phyloP scores from a whole-genome alignment of 1,284 basidiomycete genomes.

The Trametes sp. region DNA sequence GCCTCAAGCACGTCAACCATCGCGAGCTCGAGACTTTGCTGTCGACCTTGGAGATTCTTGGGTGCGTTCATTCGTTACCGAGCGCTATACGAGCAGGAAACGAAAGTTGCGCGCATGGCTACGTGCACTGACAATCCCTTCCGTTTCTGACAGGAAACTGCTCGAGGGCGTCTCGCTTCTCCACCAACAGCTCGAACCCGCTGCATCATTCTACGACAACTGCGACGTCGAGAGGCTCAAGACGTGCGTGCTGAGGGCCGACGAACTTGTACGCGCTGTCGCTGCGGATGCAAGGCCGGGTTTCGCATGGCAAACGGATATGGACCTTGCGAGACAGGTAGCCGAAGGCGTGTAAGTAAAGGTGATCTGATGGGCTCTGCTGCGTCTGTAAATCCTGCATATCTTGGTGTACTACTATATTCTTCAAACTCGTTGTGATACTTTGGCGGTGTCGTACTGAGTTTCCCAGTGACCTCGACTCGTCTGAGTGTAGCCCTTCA shows the following conservation, averaged over 20 bases:
- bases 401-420: no score
- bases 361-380: background rate
- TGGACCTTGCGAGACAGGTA: background rate
- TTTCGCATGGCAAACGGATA: slow-evolving; percentile 8
- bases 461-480: no score
- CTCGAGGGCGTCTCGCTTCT: slow-evolving; percentile 11
- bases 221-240: slow-evolving; percentile 7
- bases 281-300: background rate
- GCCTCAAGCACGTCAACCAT: slow-evolving; percentile 40
- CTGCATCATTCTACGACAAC: background rate
- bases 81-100: background rate
- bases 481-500: no score
- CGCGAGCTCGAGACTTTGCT: slow-evolving; percentile 45
- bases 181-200: slow-evolving; percentile 6
- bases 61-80: slow-evolving; percentile 9
- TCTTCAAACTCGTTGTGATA: no score
- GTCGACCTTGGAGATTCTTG: slow-evolving; percentile 27
- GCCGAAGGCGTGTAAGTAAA: background rate
- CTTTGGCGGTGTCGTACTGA: no score
- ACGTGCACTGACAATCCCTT: background rate
- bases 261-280: background rate
- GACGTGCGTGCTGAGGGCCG: background rate
- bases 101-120: no score
- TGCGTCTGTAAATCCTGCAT: no score
- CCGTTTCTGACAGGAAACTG: background rate